A percentile compares a stretch with the other conserved stretches of the same genome.
Evolutionary conservation across 129 eudicot genomes (phyloP).

Genomic region (Flaveria trinervia): DNA sequence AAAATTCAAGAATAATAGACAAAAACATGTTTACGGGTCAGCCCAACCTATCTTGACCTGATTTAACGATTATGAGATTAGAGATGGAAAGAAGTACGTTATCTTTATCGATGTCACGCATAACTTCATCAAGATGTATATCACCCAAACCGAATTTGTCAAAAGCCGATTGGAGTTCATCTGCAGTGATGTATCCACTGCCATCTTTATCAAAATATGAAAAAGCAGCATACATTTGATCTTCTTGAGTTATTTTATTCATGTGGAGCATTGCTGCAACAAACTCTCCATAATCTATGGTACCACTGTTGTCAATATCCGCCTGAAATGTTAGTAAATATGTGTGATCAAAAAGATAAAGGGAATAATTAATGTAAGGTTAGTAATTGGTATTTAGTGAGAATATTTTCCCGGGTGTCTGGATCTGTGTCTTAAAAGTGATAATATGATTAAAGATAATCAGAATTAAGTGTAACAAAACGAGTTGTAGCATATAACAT

Average conservation of each 20-base stretch:
- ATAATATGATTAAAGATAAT: neutral
- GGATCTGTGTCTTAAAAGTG: neutral
- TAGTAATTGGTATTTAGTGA: neutral
- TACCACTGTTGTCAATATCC: conserved; percentile 86
- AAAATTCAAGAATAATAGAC: neutral
- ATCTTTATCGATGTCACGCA: conserved; percentile 83
- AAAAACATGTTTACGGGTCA: neutral
- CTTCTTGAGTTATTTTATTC: conserved; percentile 82
- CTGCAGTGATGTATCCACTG: conserved; percentile 87
- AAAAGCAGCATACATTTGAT: conserved; percentile 85
- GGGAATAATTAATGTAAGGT: neutral
- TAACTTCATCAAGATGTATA: conserved; percentile 68
- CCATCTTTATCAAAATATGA: conserved; percentile 92
- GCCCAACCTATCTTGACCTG: neutral
- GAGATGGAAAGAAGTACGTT: conserved; percentile 46
- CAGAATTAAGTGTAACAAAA: neutral
- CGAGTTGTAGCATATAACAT: neutral
- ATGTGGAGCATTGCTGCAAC: conserved; percentile 91
- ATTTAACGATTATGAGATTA: neutral
- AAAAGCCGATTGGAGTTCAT: conserved; percentile 86
- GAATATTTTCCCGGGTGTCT: neutral
- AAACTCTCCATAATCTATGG: conserved; percentile 87
- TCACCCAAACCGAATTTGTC: conserved; percentile 79
- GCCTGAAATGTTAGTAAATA: conserved; percentile 59
- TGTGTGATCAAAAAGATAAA: conserved; percentile 1